Conservation (phyloP, 495 filamentous ascomycete species). For the Talaromyces adpressus region DNA sequence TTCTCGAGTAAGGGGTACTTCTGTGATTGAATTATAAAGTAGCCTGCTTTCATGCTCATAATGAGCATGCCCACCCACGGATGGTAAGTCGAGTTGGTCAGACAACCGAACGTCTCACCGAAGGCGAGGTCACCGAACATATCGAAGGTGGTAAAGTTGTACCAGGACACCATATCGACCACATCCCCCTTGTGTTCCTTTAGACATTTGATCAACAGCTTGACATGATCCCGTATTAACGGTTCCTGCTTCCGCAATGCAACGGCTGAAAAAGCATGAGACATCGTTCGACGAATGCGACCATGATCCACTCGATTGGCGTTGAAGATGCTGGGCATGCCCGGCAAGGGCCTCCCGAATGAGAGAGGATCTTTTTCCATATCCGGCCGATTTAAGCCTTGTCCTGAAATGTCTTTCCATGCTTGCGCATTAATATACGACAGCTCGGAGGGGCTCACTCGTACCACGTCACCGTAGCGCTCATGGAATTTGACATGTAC, state of each 20-base stretch:
- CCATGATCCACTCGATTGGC: not conserved
- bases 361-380: not conserved
- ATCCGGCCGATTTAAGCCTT: not conserved
- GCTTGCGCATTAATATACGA: not conserved
- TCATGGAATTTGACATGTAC: not conserved
- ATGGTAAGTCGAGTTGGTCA: not conserved
- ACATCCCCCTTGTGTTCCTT: not conserved
- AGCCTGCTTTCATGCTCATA: not conserved
- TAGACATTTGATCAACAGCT: not conserved
- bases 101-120: not conserved
- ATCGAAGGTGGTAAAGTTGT: not conserved
- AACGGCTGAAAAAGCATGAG: not conserved
- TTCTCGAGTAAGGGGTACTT: not conserved
- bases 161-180: not conserved
- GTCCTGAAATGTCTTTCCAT: not conserved
- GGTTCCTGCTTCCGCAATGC: not conserved
- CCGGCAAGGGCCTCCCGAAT: not conserved
- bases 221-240: not conserved
- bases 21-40: not conserved
- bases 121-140: not conserved
- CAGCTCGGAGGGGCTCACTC: not conserved
- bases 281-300: not conserved
- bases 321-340: not conserved
- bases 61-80: not conserved
- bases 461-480: not conserved